Conservation (phyloP, 1,284 basidiomycete genomes). For the Ceratobasidium theobromae region DNA sequence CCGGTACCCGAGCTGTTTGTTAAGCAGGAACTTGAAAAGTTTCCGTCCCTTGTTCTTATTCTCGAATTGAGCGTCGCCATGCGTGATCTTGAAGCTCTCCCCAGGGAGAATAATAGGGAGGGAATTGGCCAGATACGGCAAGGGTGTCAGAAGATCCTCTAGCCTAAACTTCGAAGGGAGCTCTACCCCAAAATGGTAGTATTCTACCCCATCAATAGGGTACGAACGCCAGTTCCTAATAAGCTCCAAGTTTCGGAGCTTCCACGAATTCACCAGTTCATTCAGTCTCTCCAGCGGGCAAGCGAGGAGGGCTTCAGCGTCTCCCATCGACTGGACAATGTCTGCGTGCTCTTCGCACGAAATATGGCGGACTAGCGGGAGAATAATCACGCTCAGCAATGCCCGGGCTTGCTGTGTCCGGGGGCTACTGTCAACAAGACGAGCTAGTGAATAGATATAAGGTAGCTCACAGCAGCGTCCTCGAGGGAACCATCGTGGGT, state of each 20-base stretch:
- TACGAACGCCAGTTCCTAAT: background rate
- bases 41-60: too few relatives aligned
- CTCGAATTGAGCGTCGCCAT: too few relatives aligned
- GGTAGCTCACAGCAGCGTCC: background rate
- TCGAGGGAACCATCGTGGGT: background rate
- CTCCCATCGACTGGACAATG: background rate
- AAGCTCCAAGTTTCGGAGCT: background rate
- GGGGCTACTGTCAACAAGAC: background rate
- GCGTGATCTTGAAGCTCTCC: too few relatives aligned
- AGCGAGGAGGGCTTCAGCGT: background rate
- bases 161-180: background rate
- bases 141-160: background rate
- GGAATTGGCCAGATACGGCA: too few relatives aligned
- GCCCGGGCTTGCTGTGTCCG: constrained; percentile 6
- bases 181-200: background rate
- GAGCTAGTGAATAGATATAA: background rate
- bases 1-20: too few relatives aligned
- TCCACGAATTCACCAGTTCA: background rate
- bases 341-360: background rate
- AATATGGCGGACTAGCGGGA: constrained; percentile 2
- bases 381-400: background rate
- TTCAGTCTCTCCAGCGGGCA: background rate
- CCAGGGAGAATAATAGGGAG: too few relatives aligned
- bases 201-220: background rate
- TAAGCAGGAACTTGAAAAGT: too few relatives aligned